Percentiles rank a stretch among this genome's conserved stretches.
Conservation (phyloP, 805 yeast genomes). For the Candida sithepensis region DNA sequence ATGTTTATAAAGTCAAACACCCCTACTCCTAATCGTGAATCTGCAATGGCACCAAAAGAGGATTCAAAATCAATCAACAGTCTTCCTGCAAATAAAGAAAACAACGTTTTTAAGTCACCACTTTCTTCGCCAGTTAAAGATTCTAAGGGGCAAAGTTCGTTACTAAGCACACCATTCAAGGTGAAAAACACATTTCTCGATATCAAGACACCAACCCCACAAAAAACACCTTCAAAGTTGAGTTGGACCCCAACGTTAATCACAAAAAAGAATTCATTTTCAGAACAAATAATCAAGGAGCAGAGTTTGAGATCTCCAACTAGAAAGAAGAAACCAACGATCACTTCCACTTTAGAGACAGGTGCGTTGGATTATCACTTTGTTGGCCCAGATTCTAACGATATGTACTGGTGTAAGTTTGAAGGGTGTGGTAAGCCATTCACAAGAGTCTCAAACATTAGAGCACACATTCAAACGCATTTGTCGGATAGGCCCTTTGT, state of each 20-base stretch:
- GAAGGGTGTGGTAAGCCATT: constrained; percentile 79
- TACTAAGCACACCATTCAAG: constrained; percentile 26
- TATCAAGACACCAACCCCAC: constrained; percentile 29
- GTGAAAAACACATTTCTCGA: constrained; percentile 20
- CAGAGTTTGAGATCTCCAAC: constrained; percentile 43
- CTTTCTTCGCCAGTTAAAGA: constrained; percentile 9
- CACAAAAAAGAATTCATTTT: constrained; percentile 28
- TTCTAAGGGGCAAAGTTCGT: constrained; percentile 8
- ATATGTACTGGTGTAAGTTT: constrained; percentile 69
- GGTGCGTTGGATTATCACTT: constrained; percentile 85
- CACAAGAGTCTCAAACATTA: constrained; percentile 82
- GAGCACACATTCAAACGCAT: constrained; percentile 97
- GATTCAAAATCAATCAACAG: background rate
- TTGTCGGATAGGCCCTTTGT: constrained; percentile 88
- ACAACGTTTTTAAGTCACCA: background rate
- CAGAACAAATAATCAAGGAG: constrained; percentile 28
- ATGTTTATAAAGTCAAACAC: background rate
- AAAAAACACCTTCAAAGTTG: constrained; percentile 26
- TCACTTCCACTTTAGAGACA: constrained; percentile 74
- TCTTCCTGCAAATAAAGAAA: background rate
- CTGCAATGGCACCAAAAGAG: background rate
- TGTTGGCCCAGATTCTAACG: constrained; percentile 72
- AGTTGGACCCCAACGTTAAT: constrained; percentile 34
- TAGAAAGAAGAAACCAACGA: constrained; percentile 44
- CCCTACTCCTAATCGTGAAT: background rate